Evolutionary conservation across 306 rosid species (phyloP).

Genomic region (Carpinus viminea): DNA sequence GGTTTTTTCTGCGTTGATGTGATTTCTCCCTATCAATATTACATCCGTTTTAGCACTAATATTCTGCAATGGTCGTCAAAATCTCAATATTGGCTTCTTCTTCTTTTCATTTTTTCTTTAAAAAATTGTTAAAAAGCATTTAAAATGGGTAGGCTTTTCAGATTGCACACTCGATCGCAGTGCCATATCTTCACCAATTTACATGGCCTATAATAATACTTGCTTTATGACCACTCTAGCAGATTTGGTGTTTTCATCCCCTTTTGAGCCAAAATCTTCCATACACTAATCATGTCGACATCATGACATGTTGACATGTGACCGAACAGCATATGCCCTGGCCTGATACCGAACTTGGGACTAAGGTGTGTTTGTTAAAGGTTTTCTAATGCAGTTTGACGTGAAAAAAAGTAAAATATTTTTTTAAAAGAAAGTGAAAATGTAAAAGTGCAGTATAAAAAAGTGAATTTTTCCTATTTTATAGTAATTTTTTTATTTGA

Average conservation of each 20-base stretch:
- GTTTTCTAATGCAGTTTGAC: no score
- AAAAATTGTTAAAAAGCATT: no score
- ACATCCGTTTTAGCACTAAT: neutral
- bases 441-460: no score
- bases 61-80: neutral
- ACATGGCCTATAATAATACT: slow-evolving; percentile 23
- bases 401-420: no score
- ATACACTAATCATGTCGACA: slow-evolving; percentile 23
- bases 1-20: neutral
- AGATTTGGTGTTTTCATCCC: neutral
- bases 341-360: slow-evolving; percentile 13
- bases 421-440: no score
- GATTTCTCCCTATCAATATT: neutral
- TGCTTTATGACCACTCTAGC: slow-evolving; percentile 23
- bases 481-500: no score
- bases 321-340: slow-evolving; percentile 4
- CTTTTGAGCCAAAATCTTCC: neutral
- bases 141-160: neutral
- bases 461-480: no score
- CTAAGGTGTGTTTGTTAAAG: neutral
- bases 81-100: neutral
- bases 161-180: neutral
- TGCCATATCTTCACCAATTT: neutral
- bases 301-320: neutral
- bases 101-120: no score